Conservation (phyloP, 148 eudicot species). For the Pharnaceum exiguum region DNA sequence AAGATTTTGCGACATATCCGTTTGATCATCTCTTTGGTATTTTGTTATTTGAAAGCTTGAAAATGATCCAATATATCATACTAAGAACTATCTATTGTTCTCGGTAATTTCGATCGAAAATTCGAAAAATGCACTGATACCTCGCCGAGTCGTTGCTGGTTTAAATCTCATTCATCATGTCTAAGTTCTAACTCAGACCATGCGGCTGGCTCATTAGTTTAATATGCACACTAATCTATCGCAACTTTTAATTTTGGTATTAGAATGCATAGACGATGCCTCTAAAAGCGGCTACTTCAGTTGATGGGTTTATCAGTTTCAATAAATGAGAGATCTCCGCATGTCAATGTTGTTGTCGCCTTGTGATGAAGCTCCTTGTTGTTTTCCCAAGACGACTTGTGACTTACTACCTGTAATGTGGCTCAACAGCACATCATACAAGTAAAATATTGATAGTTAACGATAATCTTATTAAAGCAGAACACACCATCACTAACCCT, state of each 20-base stretch:
- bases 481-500: neutral
- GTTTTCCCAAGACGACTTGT: conserved; percentile 15
- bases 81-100: no score
- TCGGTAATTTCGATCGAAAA: no score
- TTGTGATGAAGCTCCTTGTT: conserved; percentile 26
- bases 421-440: conserved; percentile 4
- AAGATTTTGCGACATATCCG: no score
- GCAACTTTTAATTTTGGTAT: neutral
- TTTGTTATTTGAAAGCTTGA: no score
- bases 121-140: no score
- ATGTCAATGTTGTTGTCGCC: conserved; percentile 40
- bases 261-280: neutral
- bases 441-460: neutral
- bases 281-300: conserved; percentile 2
- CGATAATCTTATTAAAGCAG: neutral
- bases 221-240: neutral
- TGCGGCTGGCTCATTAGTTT: no score
- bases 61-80: no score
- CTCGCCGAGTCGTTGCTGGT: no score
- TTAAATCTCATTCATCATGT: no score
- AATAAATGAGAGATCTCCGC: conserved; percentile 7
- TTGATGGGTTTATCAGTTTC: conserved; percentile 10
- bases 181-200: no score
- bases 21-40: no score
- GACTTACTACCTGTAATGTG: conserved; percentile 1